Evolutionary conservation across 2,329 filamentous ascomycete genomes (phyloP), one percentile per base, ranked within the genome.

Genomic region (Sporothrix euskadiensis): DNA sequence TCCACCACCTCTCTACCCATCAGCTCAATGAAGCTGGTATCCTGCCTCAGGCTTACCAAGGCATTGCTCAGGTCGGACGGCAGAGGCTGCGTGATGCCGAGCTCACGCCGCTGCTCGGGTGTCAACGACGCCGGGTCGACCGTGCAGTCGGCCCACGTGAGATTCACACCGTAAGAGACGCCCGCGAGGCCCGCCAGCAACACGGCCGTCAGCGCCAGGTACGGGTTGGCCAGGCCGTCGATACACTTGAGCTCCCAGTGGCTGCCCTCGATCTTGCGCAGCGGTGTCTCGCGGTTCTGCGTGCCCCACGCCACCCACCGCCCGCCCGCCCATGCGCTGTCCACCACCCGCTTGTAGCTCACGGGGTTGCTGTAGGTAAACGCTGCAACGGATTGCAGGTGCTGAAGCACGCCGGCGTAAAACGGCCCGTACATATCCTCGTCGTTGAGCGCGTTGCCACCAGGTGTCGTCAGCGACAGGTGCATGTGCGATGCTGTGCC

Each of bases 191-290:
- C 92, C 0, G 88, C 88, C 0, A 84, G 85, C 0, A 94, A 78
- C 0, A 94, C 79, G 0, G 88, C 89, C 0, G 87, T 85, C 22
- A 92, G 80, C 0, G 88, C 91, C 1, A 97, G 81, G 79, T 96
- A 97, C 71, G 90, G 88, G 78, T 97, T 97, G 3, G 92, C 91
- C 22, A 94, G 81, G 0, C 93, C 93, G 78, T 97, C 93, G n/a
- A 95, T 78, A 72, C 87, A 89, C 78, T 93, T 91, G 30, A 97
- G 77, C 81, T 97, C 93, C 91, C 92, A 97, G 78, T 93, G 90
- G 26, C 88, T 89, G 2, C 80, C 83, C 3, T 83, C 83, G 66
- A 94, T 87, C 79, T 91, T 90, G 14, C 93, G 87, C 10, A 97
- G 83, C 0, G 93, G 91, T 4, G 89, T 85, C 82, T 95, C 92